phyloP scores from a whole-genome alignment of 257 asterid species.

The Fraxinus pennsylvanica region DNA sequence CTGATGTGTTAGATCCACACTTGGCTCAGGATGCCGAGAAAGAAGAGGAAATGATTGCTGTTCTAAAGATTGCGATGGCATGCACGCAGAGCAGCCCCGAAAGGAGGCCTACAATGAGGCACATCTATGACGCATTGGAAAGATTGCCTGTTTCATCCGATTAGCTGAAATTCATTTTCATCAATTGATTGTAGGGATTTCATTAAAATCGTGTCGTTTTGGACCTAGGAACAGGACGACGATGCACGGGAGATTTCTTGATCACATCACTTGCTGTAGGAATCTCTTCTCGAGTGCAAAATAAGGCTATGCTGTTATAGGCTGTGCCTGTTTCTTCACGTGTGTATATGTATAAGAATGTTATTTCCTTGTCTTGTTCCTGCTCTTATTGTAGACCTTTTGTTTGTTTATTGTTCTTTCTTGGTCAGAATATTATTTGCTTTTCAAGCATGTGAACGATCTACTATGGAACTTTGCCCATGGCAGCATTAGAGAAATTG shows the following conservation, averaged over 20 bases:
- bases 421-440: constrained; percentile 1
- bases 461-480: background rate
- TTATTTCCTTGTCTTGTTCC: constrained; percentile 41
- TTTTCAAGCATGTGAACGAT: background rate
- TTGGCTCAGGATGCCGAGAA: constrained; percentile 61
- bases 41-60: constrained; percentile 85
- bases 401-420: constrained; percentile 32
- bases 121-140: constrained; percentile 64
- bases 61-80: constrained; percentile 82
- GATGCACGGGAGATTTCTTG: background rate
- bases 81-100: constrained; percentile 78
- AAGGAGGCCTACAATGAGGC: constrained; percentile 79
- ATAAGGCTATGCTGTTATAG: constrained; percentile 13
- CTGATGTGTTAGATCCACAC: constrained; percentile 68
- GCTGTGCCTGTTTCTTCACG: constrained; percentile 23
- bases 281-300: constrained; percentile 21
- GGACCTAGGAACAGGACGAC: background rate
- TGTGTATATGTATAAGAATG: constrained; percentile 30
- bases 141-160: constrained; percentile 40
- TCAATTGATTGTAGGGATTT: background rate
- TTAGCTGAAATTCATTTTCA: constrained; percentile 6
- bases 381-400: constrained; percentile 27
- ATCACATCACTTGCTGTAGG: background rate
- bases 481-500: background rate
- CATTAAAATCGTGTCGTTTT: background rate